Base-by-base conservation (phyloP, 2,329 filamentous ascomycete genomes). In the Aspergillus tubingensis region DNA sequence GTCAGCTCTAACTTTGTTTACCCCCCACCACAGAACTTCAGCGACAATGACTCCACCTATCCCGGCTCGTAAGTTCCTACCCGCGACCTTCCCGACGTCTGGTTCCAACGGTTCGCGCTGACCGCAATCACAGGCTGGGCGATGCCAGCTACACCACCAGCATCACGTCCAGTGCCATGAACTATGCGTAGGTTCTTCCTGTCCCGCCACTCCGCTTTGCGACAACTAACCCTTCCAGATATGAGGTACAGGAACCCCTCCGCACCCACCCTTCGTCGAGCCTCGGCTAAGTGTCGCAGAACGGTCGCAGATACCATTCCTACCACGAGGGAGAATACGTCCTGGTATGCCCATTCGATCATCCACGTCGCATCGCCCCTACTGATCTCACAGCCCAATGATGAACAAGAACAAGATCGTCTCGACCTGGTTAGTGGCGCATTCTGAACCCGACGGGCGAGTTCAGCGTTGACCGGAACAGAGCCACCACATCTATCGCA, bases 341-440 rank as follows among this genome's bases (percentile, higher is more conserved):
- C 25, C 54, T 72, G 59, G 71, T 72, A 65, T 23, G 64, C 57
- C 25, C 23, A 17, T 36, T n/a, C 51, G 30, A 17, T 47, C 30
- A 10, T 7, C 13, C 38, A 3, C 15, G 50, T 51, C 55, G 27
- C 57, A 8, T 32, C 23, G 32, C 32, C 13, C 15, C 27, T 13
- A 32, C 53, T 55, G 53, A 55, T 55, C 25, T 21, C 13, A n/a
- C 52, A 70, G 67, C 72, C 72, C 43, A 75, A 75, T 55, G 73
- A 75, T 50, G 72, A 75, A 54, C 67, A 64, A 67, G 73, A 75
- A 63, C 72, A 74, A 63, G 72, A 74, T 58, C 71, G 73, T 36
- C 63, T 74, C n/a, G 72, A 74, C 66, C 61, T 73, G 62, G 67
- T 72, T 53, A 65, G 68, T 68, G 43, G 41, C 52, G 2, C 19